Conservation (phyloP, 192 early-diverging fungal genomes). For the Backusella morwellensis region DNA sequence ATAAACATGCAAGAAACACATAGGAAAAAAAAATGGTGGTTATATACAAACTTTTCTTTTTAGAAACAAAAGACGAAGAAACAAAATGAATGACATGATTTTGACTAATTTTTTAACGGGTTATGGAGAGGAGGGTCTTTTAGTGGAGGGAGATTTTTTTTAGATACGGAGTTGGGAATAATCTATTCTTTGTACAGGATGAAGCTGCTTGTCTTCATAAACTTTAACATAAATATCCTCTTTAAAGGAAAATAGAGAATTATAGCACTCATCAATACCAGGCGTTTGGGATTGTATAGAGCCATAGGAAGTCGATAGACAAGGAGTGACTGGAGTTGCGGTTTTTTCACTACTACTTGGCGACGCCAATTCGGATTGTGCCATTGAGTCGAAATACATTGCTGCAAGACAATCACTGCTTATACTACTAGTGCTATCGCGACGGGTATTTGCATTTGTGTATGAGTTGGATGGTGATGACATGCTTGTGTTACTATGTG, state of each 20-base stretch:
- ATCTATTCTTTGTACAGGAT: not conserved
- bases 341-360: not conserved
- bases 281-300: not conserved
- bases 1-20: not conserved
- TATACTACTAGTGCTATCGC: conserved; percentile 6
- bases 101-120: not conserved
- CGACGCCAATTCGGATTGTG: not conserved
- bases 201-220: not conserved
- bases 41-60: conserved; percentile 1
- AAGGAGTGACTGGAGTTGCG: not conserved
- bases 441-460: not conserved
- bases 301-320: not conserved
- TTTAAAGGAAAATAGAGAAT: not conserved
- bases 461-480: not conserved
- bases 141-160: not conserved
- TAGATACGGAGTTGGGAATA: not conserved
- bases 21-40: not conserved
- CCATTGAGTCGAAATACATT: conserved; percentile 2
- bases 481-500: not conserved
- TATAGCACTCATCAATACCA: not conserved
- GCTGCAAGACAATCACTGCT: conserved; percentile 3
- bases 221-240: not conserved
- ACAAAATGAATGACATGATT: not conserved
- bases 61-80: not conserved
- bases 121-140: not conserved